Evolutionary conservation across 495 filamentous ascomycete genomes (phyloP).

Genomic region (Penicillium ochrochloron): DNA sequence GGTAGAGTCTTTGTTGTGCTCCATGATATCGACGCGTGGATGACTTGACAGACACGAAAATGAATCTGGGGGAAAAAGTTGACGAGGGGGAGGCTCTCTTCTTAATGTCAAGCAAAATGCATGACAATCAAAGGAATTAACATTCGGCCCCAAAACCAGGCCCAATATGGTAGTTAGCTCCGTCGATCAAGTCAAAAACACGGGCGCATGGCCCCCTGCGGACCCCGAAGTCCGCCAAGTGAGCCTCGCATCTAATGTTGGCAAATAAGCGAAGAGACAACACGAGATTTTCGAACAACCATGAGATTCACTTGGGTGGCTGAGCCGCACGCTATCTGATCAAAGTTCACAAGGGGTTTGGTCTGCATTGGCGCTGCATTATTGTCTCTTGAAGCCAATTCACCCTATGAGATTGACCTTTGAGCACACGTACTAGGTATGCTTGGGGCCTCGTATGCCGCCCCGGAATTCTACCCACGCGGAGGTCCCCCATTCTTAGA

Average conservation of each 20-base stretch:
- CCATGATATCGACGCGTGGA: constrained; percentile 2
- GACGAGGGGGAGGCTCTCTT: not conserved
- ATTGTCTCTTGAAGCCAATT: not conserved
- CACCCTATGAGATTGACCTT: not conserved
- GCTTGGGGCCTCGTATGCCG: not conserved
- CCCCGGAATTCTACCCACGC: not conserved
- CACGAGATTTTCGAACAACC: not conserved
- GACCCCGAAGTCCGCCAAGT: not conserved
- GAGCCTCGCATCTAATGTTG: not conserved
- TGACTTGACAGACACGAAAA: not conserved
- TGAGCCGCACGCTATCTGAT: not conserved
- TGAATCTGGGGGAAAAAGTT: not conserved
- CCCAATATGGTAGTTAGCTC: not conserved
- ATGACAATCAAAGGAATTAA: constrained; percentile 2
- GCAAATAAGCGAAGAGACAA: not conserved
- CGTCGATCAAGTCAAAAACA: constrained; percentile 7
- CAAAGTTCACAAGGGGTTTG: not conserved
- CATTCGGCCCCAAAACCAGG: constrained; percentile 1
- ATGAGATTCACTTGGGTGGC: not conserved
- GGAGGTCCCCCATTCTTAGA: too few relatives aligned
- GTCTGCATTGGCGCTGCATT: not conserved
- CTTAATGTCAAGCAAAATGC: not conserved
- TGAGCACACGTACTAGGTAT: not conserved
- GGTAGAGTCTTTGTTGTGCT: constrained; percentile 6
- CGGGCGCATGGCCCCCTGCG: not conserved